phyloP scores from a whole-genome alignment of 2,329 filamentous ascomycete species.

The Coniochaeta prunicola region DNA sequence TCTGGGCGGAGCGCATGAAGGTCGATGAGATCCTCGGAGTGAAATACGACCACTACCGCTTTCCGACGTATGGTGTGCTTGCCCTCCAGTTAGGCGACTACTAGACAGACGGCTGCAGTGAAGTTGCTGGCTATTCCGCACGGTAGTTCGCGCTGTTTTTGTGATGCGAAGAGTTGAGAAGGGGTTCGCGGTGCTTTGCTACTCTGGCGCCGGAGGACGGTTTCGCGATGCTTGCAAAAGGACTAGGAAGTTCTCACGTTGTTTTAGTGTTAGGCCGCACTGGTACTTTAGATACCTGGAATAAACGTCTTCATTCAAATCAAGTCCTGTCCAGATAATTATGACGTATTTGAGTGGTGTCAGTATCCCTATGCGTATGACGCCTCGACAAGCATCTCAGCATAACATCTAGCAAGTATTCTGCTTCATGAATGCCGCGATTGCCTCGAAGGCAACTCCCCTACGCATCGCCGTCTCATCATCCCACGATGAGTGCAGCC shows the following conservation, averaged over 20 bases:
- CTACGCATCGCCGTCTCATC: slow-evolving; percentile 42
- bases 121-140: too few relatives aligned
- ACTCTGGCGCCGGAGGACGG: too few relatives aligned
- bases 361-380: too few relatives aligned
- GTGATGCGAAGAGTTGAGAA: not conserved
- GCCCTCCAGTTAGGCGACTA: not conserved
- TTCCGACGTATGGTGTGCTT: not conserved
- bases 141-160: not conserved
- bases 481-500: slow-evolving; percentile 48
- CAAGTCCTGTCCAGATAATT: too few relatives aligned
- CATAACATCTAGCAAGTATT: not conserved
- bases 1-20: not conserved
- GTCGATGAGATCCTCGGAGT: not conserved
- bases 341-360: too few relatives aligned
- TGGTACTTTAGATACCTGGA: too few relatives aligned
- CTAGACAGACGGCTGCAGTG: not conserved
- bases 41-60: not conserved
- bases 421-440: slow-evolving; percentile 26
- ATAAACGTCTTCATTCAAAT: too few relatives aligned
- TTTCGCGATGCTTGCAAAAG: too few relatives aligned
- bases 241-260: too few relatives aligned
- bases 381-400: too few relatives aligned
- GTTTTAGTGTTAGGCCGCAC: too few relatives aligned
- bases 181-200: not conserved
- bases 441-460: slow-evolving; percentile 36